Base-by-base conservation (phyloP, 225 moss, liverwort and hornwort genomes). In the Physcomitrellopsis africana region DNA sequence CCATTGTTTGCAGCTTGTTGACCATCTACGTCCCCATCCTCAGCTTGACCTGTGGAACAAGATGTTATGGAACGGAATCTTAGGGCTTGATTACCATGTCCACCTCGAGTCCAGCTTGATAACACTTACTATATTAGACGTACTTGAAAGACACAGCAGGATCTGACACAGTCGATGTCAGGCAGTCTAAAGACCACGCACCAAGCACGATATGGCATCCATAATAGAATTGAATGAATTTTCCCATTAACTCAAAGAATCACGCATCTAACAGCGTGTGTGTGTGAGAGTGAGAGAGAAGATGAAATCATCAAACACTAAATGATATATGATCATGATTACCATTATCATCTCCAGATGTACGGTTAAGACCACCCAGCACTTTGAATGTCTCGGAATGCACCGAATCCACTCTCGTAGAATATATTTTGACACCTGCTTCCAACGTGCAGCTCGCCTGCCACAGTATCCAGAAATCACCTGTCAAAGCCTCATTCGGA, bases 381-480 rank as follows among this genome's bases (percentile, higher is more conserved):
- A 95, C 78, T 84, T 95, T 99, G 72, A 90, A 92, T 41, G 99
- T 86, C 82, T 95, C 93, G 19, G 93, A 89, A 74, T 99, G 99
- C 67, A 95, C 95, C n/a, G 99, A 99, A 67, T 99, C 99, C 51
- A 99, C 99, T 78, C 99, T 83, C 55, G 80, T 92, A 3, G 95
- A 93, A 72, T 95, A 99, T 26, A 99, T 99, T 78, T 93, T 99
- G 64, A 99, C 93, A 69, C 99, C 99, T 63, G 95, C 94, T 89
- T 99, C 99, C 77, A 99, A 82, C 12, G 95, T 92, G 72, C 93
- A 99, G 79, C 99, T 99, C 44, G 99, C 99, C 99, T 99, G 89
- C 81, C 56, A 64, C 60, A 75, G 26, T 53, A 48, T 67, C 56
- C 55, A 11, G 78, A 63, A 63, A 67, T 32, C 43, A 46, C 24